phyloP scores from a whole-genome alignment of 345 rosid species.

The Acer yangbiense region DNA sequence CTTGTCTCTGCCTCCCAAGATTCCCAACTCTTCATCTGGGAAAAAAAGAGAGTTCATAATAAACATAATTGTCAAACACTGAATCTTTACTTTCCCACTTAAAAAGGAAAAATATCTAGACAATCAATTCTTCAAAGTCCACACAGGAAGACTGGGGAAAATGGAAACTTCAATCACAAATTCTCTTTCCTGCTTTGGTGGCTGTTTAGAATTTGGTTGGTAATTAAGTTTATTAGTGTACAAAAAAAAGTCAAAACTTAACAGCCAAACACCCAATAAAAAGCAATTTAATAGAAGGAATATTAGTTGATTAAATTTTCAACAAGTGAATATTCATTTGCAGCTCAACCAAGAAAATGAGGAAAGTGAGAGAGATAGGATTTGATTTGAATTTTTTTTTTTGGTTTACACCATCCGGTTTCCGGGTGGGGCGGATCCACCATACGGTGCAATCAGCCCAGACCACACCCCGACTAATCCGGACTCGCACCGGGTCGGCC shows the following conservation, averaged over 20 bases:
- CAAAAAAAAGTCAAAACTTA: neutral
- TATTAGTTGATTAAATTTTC: neutral
- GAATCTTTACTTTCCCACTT: constrained; percentile 20
- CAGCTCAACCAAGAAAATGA: too few species aligned
- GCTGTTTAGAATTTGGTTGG: neutral
- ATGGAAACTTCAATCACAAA: neutral
- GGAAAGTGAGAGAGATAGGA: too few species aligned
- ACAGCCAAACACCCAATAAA: neutral
- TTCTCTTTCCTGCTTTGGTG: neutral
- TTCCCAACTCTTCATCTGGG: constrained; percentile 61
- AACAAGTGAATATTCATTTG: neutral
- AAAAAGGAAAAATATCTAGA: neutral
- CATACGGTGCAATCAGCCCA: too few species aligned
- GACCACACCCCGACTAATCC: too few species aligned
- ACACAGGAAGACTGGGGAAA: too few species aligned
- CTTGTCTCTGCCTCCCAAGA: constrained; percentile 68
- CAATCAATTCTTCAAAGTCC: neutral
- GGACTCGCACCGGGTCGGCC: too few species aligned
- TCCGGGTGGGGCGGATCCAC: too few species aligned
- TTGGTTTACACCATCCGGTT: too few species aligned
- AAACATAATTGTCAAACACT: constrained; percentile 11
- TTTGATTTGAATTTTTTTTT: too few species aligned
- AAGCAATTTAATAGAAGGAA: neutral
- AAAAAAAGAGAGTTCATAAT: neutral
- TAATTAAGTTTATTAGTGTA: neutral